A percentile compares a stretch with the other conserved stretches of the same genome.
Conservation (phyloP, 192 early-diverging fungal genomes). For the Coemansia sp. region DNA sequence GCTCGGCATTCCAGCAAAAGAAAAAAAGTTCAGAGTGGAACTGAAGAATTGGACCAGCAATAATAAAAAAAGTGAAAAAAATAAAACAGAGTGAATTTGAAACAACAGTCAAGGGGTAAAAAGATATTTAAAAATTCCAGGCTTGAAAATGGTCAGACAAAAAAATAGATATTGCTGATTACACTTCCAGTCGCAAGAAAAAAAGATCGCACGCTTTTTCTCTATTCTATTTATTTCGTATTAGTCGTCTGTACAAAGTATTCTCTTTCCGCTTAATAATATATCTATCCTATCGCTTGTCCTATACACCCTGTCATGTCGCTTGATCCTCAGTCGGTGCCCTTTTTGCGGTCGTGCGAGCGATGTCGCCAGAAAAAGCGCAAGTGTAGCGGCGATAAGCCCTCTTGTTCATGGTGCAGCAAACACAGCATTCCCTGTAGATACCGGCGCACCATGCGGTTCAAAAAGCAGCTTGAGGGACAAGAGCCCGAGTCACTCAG, state of each 20-base stretch:
- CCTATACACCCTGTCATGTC: conserved; percentile 16
- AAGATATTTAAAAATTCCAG: not conserved
- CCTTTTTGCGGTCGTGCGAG: conserved; percentile 54
- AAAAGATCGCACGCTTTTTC: not conserved
- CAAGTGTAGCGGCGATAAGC: conserved; percentile 49
- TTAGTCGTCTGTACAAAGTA: too few relatives aligned
- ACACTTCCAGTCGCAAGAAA: not conserved
- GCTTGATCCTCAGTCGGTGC: conserved; percentile 44
- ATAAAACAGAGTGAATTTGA: not conserved
- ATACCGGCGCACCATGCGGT: conserved; percentile 49
- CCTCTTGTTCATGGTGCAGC: conserved; percentile 49
- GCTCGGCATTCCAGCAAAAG: too few relatives aligned
- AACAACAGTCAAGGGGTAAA: not conserved
- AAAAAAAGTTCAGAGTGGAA: too few relatives aligned
- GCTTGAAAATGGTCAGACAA: not conserved
- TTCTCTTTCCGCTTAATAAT: not conserved
- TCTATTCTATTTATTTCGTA: not conserved
- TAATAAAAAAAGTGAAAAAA: not conserved
- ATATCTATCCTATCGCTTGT: not conserved
- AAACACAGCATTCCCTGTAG: conserved; percentile 41
- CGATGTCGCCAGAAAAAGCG: conserved; percentile 53
- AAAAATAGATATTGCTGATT: too few relatives aligned
- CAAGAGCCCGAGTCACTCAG: conserved; percentile 24
- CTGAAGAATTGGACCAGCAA: not conserved
- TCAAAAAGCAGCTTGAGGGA: conserved; percentile 45